These are phyloP conservation scores for Mycogone perniciosa DNA, from an alignment of 2,329 filamentous ascomycete genomes.

Conservation along the genomic window DNA sequence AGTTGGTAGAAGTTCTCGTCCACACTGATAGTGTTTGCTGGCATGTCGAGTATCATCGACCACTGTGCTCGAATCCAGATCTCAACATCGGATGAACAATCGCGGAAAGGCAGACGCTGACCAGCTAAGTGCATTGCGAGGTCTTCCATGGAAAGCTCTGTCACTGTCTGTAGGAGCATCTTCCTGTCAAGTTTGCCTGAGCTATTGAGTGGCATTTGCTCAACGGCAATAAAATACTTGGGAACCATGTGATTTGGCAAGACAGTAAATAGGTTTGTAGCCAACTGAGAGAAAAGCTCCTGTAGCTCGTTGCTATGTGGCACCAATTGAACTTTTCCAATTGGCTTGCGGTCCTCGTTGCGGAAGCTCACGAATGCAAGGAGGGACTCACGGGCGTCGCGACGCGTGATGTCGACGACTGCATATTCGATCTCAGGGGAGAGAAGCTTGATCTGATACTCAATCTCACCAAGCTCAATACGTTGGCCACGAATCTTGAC, in stretches of 20 bases:
- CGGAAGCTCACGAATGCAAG: slow-evolving; percentile 4
- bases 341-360: not conserved
- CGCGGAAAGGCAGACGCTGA: slow-evolving; percentile 2
- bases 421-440: not conserved
- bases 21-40: not conserved
- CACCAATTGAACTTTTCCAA: not conserved
- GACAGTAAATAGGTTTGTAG: not conserved
- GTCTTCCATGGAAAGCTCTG: not conserved
- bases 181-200: not conserved
- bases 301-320: not conserved
- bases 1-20: slow-evolving; percentile 9
- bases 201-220: not conserved
- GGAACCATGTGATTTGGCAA: slow-evolving; percentile 8
- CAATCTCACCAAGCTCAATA: slow-evolving; percentile 35
- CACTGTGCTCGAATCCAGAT: slow-evolving; percentile 1
- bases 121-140: not conserved
- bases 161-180: not conserved
- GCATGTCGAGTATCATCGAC: slow-evolving; percentile 3
- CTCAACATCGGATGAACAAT: slow-evolving; percentile 1
- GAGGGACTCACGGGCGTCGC: not conserved
- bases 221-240: slow-evolving; percentile 1
- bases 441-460: slow-evolving; percentile 10
- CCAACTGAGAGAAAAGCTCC: slow-evolving; percentile 1
- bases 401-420: not conserved
- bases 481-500: slow-evolving; percentile 51